Base-by-base conservation (phyloP, 768 basidiomycete species). In the Hortiboletus flavorubellus region DNA sequence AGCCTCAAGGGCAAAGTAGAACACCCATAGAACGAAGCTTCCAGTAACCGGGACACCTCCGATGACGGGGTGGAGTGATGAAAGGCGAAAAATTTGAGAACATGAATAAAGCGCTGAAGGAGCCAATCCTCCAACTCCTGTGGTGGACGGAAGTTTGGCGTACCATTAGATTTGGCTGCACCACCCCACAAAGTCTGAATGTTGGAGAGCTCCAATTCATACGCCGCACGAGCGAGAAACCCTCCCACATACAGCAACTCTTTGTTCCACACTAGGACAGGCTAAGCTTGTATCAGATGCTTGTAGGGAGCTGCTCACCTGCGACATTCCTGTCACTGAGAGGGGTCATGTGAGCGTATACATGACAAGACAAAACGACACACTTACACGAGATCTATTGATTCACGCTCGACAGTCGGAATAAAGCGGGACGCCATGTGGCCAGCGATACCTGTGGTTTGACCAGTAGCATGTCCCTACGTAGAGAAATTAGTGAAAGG, bases 351-450 rank as follows among this genome's bases (percentile, higher is more conserved):
- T 51, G 23, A 51, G 38, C 23, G 44, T 15, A 23, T 16, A 16
- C 15, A 44, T 21, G 15, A 9, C 11, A 16, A 44, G 49, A 50
- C 26, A 48, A 41, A 41, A 37, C 14, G 41, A 18, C 5, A 2
- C 23, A n/a, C 85, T 71, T 64, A 91, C 87, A 93, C 87, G 31
- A 95, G 75, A 71, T 92, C 93, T 59, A 95, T 88, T 0, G 89
- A 89, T 73, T 98, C 96, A 58, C 96, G 82, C 69, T 98, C 96
- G 8, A 98, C 95, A 0, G 95, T 98, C 10, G 93, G 91, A 53
- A 98, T 95, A 66, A 97, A 97, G 3, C 94, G 78, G 9, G 90
- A 86, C 0, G 92, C 78, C 63, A 88, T 76, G 54, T 86, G 82
- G 0, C 84, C 84, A 3, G 80, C 82, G 31, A 85, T 73, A 39